Evolutionary conservation across 2,329 filamentous ascomycete genomes (phyloP).

Genomic region (Botryosphaeria agaves): DNA sequence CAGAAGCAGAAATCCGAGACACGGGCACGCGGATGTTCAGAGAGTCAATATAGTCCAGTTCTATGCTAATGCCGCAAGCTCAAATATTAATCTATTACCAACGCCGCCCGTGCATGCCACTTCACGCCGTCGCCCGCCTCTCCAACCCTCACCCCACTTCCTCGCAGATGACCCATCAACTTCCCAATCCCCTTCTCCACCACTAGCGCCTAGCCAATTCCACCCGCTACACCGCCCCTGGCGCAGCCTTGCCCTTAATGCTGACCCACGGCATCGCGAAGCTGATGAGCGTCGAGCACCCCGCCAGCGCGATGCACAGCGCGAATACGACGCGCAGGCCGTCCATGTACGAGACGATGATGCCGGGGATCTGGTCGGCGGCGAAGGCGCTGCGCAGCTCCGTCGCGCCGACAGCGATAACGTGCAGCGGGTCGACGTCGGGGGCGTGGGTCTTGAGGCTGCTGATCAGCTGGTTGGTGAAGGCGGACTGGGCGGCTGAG

Average conservation of each 20-base stretch:
- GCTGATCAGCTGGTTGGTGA: constrained; percentile 21
- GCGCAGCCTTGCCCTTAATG: constrained; percentile 1
- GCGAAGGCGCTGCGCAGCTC: constrained; percentile 20
- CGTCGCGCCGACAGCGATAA: constrained; percentile 27
- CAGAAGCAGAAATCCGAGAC: too few relatives aligned
- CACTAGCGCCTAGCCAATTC: too few relatives aligned
- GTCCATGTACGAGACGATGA: constrained; percentile 18
- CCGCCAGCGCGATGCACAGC: constrained; percentile 7
- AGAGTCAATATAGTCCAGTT: too few relatives aligned
- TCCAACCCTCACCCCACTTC: too few relatives aligned
- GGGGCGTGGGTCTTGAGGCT: constrained; percentile 17
- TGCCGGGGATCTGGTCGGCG: constrained; percentile 9
- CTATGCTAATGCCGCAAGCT: too few relatives aligned
- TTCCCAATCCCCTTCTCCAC: too few relatives aligned
- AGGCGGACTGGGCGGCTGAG: constrained; percentile 22
- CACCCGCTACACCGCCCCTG: neutral
- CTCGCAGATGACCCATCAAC: too few relatives aligned
- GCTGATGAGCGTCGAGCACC: constrained; percentile 1
- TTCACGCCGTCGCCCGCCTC: too few relatives aligned
- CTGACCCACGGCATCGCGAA: neutral
- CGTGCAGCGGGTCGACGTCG: constrained; percentile 12
- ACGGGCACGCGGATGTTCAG: too few relatives aligned
- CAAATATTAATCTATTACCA: too few relatives aligned
- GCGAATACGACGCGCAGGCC: constrained; percentile 11
- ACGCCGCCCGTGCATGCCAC: too few relatives aligned